These are phyloP conservation scores for Tricholoma sp. DNA, from an alignment of 768 basidiomycete genomes.

Conservation along the genomic window DNA sequence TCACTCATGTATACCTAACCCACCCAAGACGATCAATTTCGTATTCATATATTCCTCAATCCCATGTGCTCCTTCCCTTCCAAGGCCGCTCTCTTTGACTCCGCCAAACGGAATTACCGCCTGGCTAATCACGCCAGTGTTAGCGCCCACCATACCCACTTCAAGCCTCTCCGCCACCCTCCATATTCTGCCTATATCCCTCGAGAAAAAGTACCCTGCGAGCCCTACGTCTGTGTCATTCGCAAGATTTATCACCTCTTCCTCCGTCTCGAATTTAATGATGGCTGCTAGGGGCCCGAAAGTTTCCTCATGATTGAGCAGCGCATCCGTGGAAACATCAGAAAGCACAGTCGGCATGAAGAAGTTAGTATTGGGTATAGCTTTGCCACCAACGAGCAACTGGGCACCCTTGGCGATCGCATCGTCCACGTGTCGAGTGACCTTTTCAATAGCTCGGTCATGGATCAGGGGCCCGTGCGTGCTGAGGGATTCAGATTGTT, in stretches of 20 bases:
- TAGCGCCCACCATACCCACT: constrained; percentile 87
- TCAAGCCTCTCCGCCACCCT: constrained; percentile 92
- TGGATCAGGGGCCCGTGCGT: constrained; percentile 98
- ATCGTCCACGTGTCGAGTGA: constrained; percentile 80
- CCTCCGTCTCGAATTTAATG: constrained; percentile 89
- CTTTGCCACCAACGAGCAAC: constrained; percentile 84
- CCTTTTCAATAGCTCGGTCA: constrained; percentile 78
- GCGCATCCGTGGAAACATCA: constrained; percentile 69
- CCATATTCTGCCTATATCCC: constrained; percentile 87
- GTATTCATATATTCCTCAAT: constrained; percentile 85
- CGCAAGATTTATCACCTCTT: constrained; percentile 82
- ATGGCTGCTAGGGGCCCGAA: constrained; percentile 91
- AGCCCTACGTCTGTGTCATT: constrained; percentile 82
- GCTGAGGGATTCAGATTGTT: constrained; percentile 28
- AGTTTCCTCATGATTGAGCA: constrained; percentile 80
- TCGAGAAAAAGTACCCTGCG: constrained; percentile 89
- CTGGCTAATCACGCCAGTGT: constrained; percentile 76
- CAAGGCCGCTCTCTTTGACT: constrained; percentile 79
- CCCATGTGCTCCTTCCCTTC: constrained; percentile 86
- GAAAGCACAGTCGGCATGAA: constrained; percentile 85
- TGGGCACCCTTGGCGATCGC: constrained; percentile 83
- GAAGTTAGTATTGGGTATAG: constrained; percentile 56
- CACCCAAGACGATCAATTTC: constrained; percentile 80
- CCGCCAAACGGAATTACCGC: constrained; percentile 87
- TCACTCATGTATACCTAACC: constrained; percentile 31